Evolutionary conservation across 129 eudicot genomes (phyloP).

Genomic region (Flaveria ramosissima): DNA sequence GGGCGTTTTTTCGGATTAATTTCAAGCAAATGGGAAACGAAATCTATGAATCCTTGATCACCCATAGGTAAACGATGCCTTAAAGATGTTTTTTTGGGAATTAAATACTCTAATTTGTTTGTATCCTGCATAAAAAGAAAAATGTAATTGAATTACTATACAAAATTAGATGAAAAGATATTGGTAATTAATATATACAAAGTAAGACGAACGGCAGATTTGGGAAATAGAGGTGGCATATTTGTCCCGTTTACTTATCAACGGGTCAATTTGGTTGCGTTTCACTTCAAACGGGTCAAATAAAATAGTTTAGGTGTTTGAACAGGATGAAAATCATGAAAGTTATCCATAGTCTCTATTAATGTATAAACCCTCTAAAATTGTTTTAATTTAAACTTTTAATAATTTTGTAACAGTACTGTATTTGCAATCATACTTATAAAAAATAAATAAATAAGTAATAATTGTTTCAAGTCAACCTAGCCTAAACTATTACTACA

Average conservation of each 20-base stretch:
- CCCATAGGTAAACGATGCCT: slow-evolving; percentile 98
- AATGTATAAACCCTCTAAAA: not conserved
- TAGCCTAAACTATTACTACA: not conserved
- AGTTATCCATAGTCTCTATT: not conserved
- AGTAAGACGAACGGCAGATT: not conserved
- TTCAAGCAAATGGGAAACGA: slow-evolving; percentile 87
- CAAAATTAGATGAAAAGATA: not conserved
- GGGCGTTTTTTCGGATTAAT: slow-evolving; percentile 86
- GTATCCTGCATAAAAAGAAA: slow-evolving; percentile 60
- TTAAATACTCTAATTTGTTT: slow-evolving; percentile 80
- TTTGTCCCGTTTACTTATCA: not conserved
- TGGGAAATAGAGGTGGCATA: not conserved
- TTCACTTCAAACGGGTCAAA: not conserved
- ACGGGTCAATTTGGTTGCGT: not conserved
- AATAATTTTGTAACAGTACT: not conserved
- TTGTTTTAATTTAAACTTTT: not conserved
- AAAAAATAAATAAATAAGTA: not conserved
- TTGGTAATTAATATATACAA: not conserved
- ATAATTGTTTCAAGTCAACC: not conserved
- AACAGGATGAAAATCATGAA: not conserved
- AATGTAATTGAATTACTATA: not conserved
- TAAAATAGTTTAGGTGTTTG: not conserved
- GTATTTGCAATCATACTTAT: slow-evolving; percentile 1
- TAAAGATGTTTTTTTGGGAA: slow-evolving; percentile 89
- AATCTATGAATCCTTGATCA: slow-evolving; percentile 95